A percentile compares a stretch with the other conserved stretches of the same genome.
Conservation (phyloP, 176 grass and related monocot species). For the Avena sativa region DNA sequence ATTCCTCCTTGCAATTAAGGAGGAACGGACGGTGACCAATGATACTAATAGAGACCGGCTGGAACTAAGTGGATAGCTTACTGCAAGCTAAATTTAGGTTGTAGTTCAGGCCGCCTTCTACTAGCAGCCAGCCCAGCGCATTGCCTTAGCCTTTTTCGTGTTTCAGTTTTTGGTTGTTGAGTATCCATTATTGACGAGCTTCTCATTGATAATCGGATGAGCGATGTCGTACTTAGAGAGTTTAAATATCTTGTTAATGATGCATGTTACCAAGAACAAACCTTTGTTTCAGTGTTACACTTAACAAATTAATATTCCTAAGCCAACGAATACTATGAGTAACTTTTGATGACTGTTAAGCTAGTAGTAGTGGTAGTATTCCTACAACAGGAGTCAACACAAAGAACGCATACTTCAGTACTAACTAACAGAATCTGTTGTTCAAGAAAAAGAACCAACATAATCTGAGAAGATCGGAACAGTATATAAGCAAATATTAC, state of each 20-base stretch:
- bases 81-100: background rate
- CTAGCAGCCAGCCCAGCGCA: background rate
- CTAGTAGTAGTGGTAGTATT: background rate
- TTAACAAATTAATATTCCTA: background rate
- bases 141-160: constrained; percentile 1
- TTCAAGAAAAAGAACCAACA: background rate
- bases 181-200: background rate
- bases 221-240: background rate
- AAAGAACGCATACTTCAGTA: constrained; percentile 11
- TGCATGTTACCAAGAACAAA: background rate
- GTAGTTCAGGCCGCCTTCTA: background rate
- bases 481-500: constrained; percentile 28
- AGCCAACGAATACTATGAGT: background rate
- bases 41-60: background rate
- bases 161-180: background rate
- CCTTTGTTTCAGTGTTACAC: constrained; percentile 23
- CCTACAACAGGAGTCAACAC: background rate
- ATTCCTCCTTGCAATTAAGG: background rate
- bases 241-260: background rate
- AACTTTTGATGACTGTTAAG: constrained; percentile 21
- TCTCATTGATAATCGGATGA: background rate
- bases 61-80: background rate
- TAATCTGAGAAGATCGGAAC: constrained; percentile 31
- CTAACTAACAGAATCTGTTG: constrained; percentile 32
- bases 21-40: background rate